These are phyloP conservation scores for Penicillium sp. DNA, from an alignment of 2,329 filamentous ascomycete genomes.

Conservation along the genomic window DNA sequence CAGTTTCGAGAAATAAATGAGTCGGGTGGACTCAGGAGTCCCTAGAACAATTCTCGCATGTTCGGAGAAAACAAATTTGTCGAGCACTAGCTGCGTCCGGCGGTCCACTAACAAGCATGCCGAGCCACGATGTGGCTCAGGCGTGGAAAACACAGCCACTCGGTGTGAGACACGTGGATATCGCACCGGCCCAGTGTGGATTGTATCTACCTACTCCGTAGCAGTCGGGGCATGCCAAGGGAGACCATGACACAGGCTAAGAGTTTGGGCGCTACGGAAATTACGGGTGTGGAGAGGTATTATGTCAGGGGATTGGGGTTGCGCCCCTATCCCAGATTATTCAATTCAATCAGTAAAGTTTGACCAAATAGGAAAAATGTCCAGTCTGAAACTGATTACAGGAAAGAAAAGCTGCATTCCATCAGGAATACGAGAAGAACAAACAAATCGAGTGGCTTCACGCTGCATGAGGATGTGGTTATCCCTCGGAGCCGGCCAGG, in stretches of 20 bases:
- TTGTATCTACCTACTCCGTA: no score
- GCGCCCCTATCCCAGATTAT: neutral
- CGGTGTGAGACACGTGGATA: slow-evolving; percentile 18
- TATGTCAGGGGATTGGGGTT: neutral
- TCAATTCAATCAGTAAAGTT: neutral
- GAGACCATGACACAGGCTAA: neutral
- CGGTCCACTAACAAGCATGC: neutral
- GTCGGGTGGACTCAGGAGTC: neutral
- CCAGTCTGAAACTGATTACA: slow-evolving; percentile 1
- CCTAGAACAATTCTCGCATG: neutral
- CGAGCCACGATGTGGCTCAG: slow-evolving; percentile 20
- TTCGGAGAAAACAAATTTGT: neutral
- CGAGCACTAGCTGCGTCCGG: neutral
- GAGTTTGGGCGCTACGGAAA: neutral
- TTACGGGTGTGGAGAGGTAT: neutral
- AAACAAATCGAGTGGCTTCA: neutral
- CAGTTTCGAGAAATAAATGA: neutral
- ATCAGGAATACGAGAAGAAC: neutral
- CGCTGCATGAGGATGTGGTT: neutral
- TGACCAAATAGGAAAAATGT: neutral
- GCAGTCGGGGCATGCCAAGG: neutral
- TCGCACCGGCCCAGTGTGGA: no score
- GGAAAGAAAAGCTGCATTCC: neutral
- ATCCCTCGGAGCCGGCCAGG: slow-evolving; percentile 20
- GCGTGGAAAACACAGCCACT: slow-evolving; percentile 20